phyloP scores from a whole-genome alignment of 1,284 basidiomycete genomes.

The Cryptococcus sp. region DNA sequence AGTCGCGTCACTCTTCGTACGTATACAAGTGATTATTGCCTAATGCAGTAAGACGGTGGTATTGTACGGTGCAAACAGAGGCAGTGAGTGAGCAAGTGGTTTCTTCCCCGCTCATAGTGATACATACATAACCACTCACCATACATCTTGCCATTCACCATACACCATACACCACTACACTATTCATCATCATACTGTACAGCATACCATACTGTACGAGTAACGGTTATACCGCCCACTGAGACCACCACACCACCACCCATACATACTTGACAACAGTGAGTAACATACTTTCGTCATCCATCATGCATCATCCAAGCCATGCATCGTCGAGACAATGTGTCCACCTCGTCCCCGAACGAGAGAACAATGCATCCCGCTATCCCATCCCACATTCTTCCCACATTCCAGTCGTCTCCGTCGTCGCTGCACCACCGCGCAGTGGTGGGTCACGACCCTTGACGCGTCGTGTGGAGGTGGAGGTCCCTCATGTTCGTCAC shows the following conservation, averaged over 20 bases:
- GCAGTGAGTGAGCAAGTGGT: not conserved
- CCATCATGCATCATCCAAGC: not conserved
- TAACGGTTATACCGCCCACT: not conserved
- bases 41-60: not conserved
- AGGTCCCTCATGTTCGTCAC: conserved; percentile 3
- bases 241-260: not conserved
- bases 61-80: not conserved
- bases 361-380: not conserved
- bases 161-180: not conserved
- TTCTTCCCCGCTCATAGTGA: not conserved
- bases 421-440: too few species aligned
- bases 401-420: too few species aligned
- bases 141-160: conserved; percentile 3
- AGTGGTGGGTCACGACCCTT: not conserved
- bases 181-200: not conserved
- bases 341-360: not conserved
- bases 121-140: not conserved
- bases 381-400: too few species aligned
- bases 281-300: not conserved
- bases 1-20: conserved; percentile 1
- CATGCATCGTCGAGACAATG: not conserved
- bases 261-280: not conserved
- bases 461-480: conserved; percentile 21
- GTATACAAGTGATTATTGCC: conserved; percentile 3
- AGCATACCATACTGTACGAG: not conserved